Percentiles rank a stretch among this genome's conserved stretches.
Conservation (phyloP, 768 basidiomycete species). For the Russula foetens region DNA sequence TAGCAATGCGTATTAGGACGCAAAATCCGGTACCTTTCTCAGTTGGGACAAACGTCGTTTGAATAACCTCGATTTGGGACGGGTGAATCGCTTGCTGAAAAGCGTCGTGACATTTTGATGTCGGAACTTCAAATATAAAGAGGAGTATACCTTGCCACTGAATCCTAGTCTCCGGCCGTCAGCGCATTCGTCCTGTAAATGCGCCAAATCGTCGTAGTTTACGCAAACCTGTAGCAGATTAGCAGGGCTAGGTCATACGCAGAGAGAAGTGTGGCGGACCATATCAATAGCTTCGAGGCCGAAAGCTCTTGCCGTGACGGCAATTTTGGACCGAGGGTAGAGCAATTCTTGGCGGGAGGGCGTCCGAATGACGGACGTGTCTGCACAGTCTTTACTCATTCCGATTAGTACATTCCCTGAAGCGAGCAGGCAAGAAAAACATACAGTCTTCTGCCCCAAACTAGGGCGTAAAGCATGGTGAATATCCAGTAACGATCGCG, state of each 20-base stretch:
- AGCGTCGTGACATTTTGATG: background rate
- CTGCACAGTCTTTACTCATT: conserved; percentile 65
- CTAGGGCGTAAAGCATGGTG: conserved; percentile 32
- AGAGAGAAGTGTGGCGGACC: conserved; percentile 33
- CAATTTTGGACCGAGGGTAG: conserved; percentile 76
- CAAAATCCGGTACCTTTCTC: conserved; percentile 39
- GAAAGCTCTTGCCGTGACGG: conserved; percentile 76
- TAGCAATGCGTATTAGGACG: background rate
- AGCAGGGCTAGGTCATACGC: background rate
- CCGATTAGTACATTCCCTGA: background rate
- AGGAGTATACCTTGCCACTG: conserved; percentile 65
- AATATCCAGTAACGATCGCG: background rate
- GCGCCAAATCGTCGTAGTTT: conserved; percentile 67
- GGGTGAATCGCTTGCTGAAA: conserved; percentile 92
- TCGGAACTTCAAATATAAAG: background rate
- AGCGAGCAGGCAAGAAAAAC: conserved; percentile 23
- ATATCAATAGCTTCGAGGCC: conserved; percentile 85
- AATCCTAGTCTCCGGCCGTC: conserved; percentile 83
- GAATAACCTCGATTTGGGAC: conserved; percentile 67
- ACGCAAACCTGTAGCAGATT: conserved; percentile 60
- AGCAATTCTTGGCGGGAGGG: conserved; percentile 67
- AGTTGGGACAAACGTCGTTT: conserved; percentile 72
- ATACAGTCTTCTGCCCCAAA: conserved; percentile 94
- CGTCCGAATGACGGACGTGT: conserved; percentile 76
- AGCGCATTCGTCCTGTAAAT: conserved; percentile 62